Percentiles rank a stretch among this genome's conserved stretches.
These are phyloP conservation scores for Fusarium falciforme DNA, from an alignment of 2,329 filamentous ascomycete species.

Conservation along the genomic window DNA sequence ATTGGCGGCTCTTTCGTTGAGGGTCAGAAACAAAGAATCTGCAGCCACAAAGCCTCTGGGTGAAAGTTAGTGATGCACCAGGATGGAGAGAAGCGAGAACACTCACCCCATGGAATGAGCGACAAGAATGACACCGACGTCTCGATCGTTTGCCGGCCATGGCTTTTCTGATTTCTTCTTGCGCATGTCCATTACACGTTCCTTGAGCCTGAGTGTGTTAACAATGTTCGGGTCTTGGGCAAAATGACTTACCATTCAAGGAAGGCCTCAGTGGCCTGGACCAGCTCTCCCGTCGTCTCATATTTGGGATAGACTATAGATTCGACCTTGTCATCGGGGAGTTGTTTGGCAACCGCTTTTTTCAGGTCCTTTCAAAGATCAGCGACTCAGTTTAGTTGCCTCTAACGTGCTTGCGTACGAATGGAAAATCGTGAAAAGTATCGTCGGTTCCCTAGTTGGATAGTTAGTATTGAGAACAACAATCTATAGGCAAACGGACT, in stretches of 20 bases:
- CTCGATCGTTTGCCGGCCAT: constrained; percentile 83
- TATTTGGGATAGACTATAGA: constrained; percentile 77
- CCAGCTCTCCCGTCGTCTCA: constrained; percentile 77
- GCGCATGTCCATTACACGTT: constrained; percentile 80
- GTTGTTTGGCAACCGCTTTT: constrained; percentile 65
- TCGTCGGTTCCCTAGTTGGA: constrained; percentile 70
- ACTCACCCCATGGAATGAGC: constrained; percentile 83
- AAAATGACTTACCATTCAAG: constrained; percentile 56
- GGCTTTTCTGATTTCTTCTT: constrained; percentile 77
- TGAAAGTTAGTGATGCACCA: not conserved
- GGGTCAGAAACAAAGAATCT: constrained; percentile 79
- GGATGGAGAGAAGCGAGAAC: too few species aligned
- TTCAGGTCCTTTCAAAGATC: constrained; percentile 62
- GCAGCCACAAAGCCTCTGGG: constrained; percentile 81
- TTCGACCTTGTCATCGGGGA: constrained; percentile 70
- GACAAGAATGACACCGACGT: constrained; percentile 81
- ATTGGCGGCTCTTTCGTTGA: constrained; percentile 69
- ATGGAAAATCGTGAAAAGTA: constrained; percentile 76
- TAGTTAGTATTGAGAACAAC: not conserved
- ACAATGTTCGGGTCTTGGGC: not conserved
- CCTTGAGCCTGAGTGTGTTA: constrained; percentile 71
- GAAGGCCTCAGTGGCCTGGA: constrained; percentile 58
- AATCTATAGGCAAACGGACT: not conserved
- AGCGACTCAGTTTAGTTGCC: not conserved
- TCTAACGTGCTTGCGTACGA: constrained; percentile 44